Evolutionary conservation across 768 basidiomycete genomes (phyloP).

Genomic region (Phaffia australis): DNA sequence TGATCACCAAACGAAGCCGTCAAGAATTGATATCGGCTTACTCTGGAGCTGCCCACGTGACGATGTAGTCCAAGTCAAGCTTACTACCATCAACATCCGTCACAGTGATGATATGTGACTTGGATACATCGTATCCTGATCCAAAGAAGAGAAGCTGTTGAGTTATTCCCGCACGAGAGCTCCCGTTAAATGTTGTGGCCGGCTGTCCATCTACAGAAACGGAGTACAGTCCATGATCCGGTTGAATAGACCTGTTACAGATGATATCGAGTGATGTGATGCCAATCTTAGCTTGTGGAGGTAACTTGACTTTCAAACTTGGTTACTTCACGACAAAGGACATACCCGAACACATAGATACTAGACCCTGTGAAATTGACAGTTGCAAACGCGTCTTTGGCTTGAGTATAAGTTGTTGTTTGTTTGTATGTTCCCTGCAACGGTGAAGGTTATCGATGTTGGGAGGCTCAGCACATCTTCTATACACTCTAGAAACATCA

Average conservation of each 20-base stretch:
- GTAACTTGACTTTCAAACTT: not conserved
- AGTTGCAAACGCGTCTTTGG: constrained; percentile 1
- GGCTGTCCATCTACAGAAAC: constrained; percentile 17
- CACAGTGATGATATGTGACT: constrained; percentile 4
- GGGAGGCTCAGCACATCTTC: not conserved
- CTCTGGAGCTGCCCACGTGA: constrained; percentile 8
- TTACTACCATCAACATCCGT: constrained; percentile 23
- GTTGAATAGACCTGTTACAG: constrained; percentile 13
- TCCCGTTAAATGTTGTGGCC: constrained; percentile 8
- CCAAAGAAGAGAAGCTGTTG: constrained; percentile 25
- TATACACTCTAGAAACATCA: not conserved
- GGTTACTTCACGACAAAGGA: not conserved
- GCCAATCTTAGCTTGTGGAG: too few relatives aligned
- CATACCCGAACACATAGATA: constrained; percentile 21
- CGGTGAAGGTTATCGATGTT: not conserved
- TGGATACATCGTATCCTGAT: not conserved
- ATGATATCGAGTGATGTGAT: too few relatives aligned
- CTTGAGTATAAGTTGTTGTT: constrained; percentile 24
- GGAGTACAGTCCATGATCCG: constrained; percentile 22
- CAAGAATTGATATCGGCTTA: not conserved
- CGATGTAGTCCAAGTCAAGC: constrained; percentile 22
- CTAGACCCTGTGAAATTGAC: constrained; percentile 21
- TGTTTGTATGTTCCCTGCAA: constrained; percentile 21
- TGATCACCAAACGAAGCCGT: not conserved
- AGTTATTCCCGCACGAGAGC: constrained; percentile 6